These are phyloP conservation scores for Phytophthora capsici DNA, from an alignment of 352 stramenopile genomes.

Conservation along the genomic window DNA sequence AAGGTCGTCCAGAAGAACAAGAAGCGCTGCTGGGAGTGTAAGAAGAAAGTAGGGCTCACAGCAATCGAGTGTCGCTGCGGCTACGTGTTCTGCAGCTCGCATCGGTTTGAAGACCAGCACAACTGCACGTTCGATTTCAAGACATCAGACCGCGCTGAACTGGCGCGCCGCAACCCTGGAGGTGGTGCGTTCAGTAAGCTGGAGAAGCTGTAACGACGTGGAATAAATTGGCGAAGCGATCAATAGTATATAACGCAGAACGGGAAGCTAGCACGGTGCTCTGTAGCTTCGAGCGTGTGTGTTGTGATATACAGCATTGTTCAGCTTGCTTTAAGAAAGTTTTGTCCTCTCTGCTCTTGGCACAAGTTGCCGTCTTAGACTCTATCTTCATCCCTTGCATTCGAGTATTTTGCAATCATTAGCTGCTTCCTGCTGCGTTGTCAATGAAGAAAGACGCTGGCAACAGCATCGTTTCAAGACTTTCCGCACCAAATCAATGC, in stretches of 20 bases:
- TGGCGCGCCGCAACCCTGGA: constrained; percentile 81
- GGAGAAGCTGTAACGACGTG: constrained; percentile 70
- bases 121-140: constrained; percentile 90
- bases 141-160: constrained; percentile 69
- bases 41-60: constrained; percentile 91
- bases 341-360: neutral
- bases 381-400: too few relatives aligned
- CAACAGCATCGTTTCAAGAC: constrained; percentile 23
- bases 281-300: too few relatives aligned
- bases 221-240: too few relatives aligned
- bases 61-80: constrained; percentile 91
- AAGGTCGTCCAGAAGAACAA: constrained; percentile 89
- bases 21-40: constrained; percentile 92
- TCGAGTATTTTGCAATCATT: constrained; percentile 8
- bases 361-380: constrained; percentile 1
- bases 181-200: constrained; percentile 88
- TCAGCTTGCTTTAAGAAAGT: too few relatives aligned
- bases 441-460: constrained; percentile 10
- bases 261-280: too few relatives aligned
- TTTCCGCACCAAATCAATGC: too few relatives aligned
- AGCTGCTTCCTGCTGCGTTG: constrained; percentile 31
- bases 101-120: constrained; percentile 91
- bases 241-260: too few relatives aligned
- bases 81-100: constrained; percentile 87
- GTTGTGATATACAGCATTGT: too few relatives aligned